These are phyloP conservation scores for Thymus quinquecostatus DNA, from an alignment of 257 asterid species.

Conservation along the genomic window DNA sequence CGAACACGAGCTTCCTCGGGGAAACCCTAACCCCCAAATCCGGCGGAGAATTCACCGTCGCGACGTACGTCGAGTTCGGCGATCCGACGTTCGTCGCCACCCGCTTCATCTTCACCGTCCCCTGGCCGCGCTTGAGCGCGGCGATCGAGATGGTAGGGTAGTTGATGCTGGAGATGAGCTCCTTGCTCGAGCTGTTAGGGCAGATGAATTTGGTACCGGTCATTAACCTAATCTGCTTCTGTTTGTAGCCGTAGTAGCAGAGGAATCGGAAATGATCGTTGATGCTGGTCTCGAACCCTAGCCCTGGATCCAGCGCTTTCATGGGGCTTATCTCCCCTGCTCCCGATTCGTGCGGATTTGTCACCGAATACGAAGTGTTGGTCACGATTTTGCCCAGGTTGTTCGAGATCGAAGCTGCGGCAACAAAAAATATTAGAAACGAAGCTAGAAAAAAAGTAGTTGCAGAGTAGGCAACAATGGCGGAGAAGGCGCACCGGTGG, in stretches of 20 bases:
- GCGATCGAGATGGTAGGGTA: conserved; percentile 65
- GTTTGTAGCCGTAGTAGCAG: conserved; percentile 54
- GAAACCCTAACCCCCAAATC: conserved; percentile 52
- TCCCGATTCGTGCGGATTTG: conserved; percentile 64
- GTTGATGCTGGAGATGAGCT: conserved; percentile 53
- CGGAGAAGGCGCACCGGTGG: conserved; percentile 49
- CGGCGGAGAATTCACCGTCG: conserved; percentile 45
- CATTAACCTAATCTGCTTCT: conserved; percentile 39
- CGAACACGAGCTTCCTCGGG: conserved; percentile 34
- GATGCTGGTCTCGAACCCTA: conserved; percentile 53
- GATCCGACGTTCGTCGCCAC: conserved; percentile 56
- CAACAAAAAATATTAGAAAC: not conserved
- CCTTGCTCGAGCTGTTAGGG: conserved; percentile 23
- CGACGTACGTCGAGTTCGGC: conserved; percentile 44
- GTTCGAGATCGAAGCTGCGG: conserved; percentile 55
- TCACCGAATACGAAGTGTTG: conserved; percentile 37
- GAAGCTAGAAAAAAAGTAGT: too few relatives aligned
- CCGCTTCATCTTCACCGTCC: conserved; percentile 47
- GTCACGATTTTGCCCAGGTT: conserved; percentile 48
- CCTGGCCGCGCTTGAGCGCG: conserved; percentile 27
- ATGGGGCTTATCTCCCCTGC: conserved; percentile 60
- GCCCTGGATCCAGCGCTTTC: conserved; percentile 68
- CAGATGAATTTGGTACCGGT: conserved; percentile 49
- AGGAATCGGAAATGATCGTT: conserved; percentile 54
- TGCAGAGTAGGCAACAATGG: too few relatives aligned